A percentile compares a stretch with the other conserved stretches of the same genome.
These are phyloP conservation scores for Dichotomocladium elegans DNA, from an alignment of 371 early-diverging fungal genomes.

Conservation along the genomic window DNA sequence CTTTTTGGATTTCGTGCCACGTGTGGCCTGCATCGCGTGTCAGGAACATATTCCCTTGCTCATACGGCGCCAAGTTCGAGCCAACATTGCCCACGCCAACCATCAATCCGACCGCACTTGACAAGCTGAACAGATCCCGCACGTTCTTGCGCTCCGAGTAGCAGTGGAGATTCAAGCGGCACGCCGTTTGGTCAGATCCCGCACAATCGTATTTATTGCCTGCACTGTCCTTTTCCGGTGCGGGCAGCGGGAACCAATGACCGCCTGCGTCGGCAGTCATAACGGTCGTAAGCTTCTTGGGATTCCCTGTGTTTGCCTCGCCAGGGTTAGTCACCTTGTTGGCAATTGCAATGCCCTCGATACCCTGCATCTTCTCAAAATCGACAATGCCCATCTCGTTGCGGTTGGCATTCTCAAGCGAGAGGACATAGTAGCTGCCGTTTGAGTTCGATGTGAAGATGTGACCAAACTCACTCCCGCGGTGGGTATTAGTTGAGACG, in stretches of 20 bases:
- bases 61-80: conserved; percentile 52
- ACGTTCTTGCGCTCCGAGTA: conserved; percentile 77
- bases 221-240: conserved; percentile 53
- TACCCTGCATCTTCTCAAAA: conserved; percentile 90
- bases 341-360: conserved; percentile 85
- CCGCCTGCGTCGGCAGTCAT: conserved; percentile 88
- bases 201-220: conserved; percentile 30
- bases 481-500: conserved; percentile 57
- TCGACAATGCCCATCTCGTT: conserved; percentile 84
- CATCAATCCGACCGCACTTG: conserved; percentile 84
- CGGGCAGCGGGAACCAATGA: conserved; percentile 58
- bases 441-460: conserved; percentile 85
- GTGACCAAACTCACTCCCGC: conserved; percentile 73
- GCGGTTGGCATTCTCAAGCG: conserved; percentile 75
- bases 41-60: conserved; percentile 77
- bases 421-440: conserved; percentile 74
- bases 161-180: conserved; percentile 75
- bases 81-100: conserved; percentile 95
- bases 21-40: conserved; percentile 82
- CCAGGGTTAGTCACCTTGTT: conserved; percentile 77
- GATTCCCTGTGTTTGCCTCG: conserved; percentile 48
- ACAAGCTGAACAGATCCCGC: conserved; percentile 72
- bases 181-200: conserved; percentile 33
- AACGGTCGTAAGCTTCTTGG: conserved; percentile 53
- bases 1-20: conserved; percentile 70